Evolutionary conservation across 768 basidiomycete genomes (phyloP), one percentile per base, ranked within the genome.

Genomic region (Panellus pusillus): DNA sequence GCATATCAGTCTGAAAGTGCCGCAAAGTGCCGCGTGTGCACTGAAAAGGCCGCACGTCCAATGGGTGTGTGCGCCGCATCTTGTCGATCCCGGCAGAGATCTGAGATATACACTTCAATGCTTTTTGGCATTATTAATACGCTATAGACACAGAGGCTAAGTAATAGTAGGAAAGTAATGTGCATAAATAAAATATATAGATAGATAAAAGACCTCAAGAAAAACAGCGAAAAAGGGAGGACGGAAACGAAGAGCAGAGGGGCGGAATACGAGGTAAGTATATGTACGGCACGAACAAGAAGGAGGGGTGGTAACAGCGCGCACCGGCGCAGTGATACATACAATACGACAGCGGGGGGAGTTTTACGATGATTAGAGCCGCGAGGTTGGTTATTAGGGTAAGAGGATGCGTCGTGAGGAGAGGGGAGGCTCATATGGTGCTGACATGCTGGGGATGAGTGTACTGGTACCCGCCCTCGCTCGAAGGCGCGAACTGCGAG

Each of bases 381-480:
- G 44, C 45, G 57, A 54, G 44, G 38, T 41, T 53, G 11, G 41
- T 38, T 12, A 51, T 15, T 50, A 50, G 49, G 37, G 8, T 14
- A 47, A 53, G 38, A 47, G 14, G 7, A 17, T 49, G 40, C 44
- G 41, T 39, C 47, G 37, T 43, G 8, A 20, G 39, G 13, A 4
- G 28, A 8, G 40, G 9, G 28, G 28, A 19, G 11, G 11, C 32
- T 45, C 38, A 63, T 36, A 60, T 60, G 27, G 61, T 63, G 53
- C 53, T 63, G 55, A 63, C 61, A 29, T 63, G 61, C 50, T 63
- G 61, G 12, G 61, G 55, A 40, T 62, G 58, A 24, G 54, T 27
- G 20, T 54, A 57, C 5, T 40, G 46, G 50, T 59, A 61, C 7
- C 45, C 54, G 3, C 44, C 55, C n/a, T 47, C 50, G 39, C 36